Conservation (phyloP, 2,329 filamentous ascomycete genomes). For the Trichoderma citrinoviride region DNA sequence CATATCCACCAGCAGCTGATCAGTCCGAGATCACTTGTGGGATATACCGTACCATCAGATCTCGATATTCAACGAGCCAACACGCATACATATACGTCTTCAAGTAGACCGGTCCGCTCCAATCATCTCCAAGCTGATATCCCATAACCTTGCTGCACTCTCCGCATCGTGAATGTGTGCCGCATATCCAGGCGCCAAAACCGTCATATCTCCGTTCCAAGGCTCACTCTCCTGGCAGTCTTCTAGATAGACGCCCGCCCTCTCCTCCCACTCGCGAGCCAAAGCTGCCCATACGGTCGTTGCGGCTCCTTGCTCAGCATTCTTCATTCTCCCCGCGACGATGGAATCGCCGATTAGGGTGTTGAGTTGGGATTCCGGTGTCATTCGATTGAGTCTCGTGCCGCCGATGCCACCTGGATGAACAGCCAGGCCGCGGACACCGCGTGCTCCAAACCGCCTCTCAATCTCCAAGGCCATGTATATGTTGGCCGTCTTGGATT, state of each 20-base stretch:
- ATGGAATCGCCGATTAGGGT: neutral
- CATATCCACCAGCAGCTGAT: no score
- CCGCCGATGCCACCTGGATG: conserved; percentile 11
- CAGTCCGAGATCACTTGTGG: no score
- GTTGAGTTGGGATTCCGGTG: neutral
- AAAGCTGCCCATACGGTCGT: conserved; percentile 9
- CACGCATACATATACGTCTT: neutral
- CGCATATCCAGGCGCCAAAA: conserved; percentile 6
- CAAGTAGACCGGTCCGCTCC: neutral
- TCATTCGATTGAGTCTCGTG: conserved; percentile 12
- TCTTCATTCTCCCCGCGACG: conserved; percentile 4
- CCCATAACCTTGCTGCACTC: neutral
- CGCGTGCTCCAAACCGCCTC: conserved; percentile 41
- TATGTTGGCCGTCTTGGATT: conserved; percentile 52
- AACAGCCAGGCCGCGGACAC: conserved; percentile 35
- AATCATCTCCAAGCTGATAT: neutral
- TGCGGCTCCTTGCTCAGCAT: neutral
- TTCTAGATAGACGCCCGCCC: neutral
- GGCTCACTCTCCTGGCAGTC: conserved; percentile 14
- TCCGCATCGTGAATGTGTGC: neutral
- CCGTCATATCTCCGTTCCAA: neutral
- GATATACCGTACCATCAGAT: neutral
- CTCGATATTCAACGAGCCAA: neutral
- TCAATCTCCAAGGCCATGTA: conserved; percentile 51
- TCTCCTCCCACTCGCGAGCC: neutral